A percentile compares a stretch with the other conserved stretches of the same genome.
Conservation (phyloP, 2,329 filamentous ascomycete species). For the Septoria linicola region DNA sequence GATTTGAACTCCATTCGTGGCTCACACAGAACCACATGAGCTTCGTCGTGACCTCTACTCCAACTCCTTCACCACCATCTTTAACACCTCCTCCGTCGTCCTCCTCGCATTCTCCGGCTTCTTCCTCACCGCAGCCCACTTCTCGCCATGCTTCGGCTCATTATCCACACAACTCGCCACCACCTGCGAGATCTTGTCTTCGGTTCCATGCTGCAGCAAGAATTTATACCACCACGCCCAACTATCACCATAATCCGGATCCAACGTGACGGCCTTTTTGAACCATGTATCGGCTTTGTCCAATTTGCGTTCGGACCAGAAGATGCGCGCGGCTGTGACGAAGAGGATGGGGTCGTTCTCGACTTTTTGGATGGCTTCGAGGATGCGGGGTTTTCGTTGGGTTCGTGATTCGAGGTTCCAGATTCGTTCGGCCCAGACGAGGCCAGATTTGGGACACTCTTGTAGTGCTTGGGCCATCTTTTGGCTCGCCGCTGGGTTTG, state of each 20-base stretch:
- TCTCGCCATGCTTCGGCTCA: conserved; percentile 88
- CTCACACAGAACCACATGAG: too few species aligned
- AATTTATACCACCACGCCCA: conserved; percentile 99
- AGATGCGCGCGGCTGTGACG: conserved; percentile 88
- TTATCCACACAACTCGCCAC: conserved; percentile 75
- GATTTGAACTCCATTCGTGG: too few species aligned
- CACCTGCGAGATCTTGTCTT: conserved; percentile 87
- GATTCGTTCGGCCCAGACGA: conserved; percentile 92
- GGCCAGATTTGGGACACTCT: conserved; percentile 81
- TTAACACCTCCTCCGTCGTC: conserved; percentile 76
- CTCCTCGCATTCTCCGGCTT: conserved; percentile 76
- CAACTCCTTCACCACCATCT: conserved; percentile 63
- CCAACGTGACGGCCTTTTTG: conserved; percentile 86
- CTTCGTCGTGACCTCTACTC: background rate
- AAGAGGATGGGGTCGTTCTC: conserved; percentile 89
- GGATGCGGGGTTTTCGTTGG: conserved; percentile 82
- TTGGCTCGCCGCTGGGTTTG: conserved; percentile 70
- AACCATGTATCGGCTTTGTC: conserved; percentile 98
- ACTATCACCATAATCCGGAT: conserved; percentile 83
- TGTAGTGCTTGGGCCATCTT: conserved; percentile 93
- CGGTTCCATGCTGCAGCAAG: conserved; percentile 83
- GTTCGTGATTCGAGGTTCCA: conserved; percentile 90
- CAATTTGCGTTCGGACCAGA: conserved; percentile 88
- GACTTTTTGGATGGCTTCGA: conserved; percentile 96
- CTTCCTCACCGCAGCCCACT: conserved; percentile 85